Evolutionary conservation across 208 protist genomes (phyloP).

Genomic region (Leptomonas seymouri): DNA sequence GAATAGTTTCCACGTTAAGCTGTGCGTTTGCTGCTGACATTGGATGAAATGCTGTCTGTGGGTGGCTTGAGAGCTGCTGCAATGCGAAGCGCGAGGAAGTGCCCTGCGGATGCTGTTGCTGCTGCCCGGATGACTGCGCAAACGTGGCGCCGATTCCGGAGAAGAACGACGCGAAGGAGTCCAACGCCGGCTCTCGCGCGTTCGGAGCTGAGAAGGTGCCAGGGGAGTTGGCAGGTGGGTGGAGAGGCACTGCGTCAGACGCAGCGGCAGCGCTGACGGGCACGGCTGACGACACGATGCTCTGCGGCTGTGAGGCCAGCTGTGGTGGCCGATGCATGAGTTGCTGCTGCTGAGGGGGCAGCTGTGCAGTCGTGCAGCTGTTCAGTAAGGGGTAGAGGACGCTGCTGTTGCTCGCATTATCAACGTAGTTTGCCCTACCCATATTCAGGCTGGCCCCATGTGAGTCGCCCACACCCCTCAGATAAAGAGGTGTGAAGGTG

Average conservation of each 20-base stretch:
- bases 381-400: background rate
- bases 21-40: background rate
- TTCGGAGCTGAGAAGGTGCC: background rate
- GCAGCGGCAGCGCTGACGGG: background rate
- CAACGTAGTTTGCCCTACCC: background rate
- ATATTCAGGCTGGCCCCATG: background rate
- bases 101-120: background rate
- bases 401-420: background rate
- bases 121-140: background rate
- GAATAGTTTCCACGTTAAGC: constrained; percentile 5
- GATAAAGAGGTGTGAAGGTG: constrained; percentile 7
- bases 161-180: background rate
- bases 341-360: constrained; percentile 14
- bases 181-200: constrained; percentile 1
- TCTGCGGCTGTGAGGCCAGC: background rate
- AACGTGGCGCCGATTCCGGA: background rate
- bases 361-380: background rate
- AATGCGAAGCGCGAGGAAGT: background rate
- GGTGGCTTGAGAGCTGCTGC: background rate
- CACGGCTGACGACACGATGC: background rate
- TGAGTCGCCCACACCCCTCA: background rate
- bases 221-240: background rate
- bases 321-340: background rate
- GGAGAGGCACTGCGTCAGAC: background rate
- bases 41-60: background rate